Base-by-base conservation (phyloP, 1,284 basidiomycete genomes). In the Heterobasidion parviporum region DNA sequence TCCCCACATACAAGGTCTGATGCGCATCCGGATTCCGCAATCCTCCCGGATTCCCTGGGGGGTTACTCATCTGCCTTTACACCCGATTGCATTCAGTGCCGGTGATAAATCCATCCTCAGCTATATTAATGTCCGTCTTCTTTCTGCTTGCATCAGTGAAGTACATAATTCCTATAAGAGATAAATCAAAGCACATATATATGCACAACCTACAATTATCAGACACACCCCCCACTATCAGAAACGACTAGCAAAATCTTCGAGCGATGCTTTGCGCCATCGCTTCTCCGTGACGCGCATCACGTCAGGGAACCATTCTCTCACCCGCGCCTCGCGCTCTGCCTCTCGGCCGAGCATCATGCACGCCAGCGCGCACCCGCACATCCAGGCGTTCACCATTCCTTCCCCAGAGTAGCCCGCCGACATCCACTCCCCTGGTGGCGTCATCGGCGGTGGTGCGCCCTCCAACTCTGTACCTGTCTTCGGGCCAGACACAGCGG, bases 401-500 rank as follows among this genome's bases (percentile, higher is more conserved):
- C 84, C 83, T 60, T 86, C 83, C 1, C 84, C 83, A 9, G 75
- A 74, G 60, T 82, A 86, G 0, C 82, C 84, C 16, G 80, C 83
- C 16, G 75, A 65, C 36, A 79, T 73, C 76, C 76, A 78, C 58
- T 78, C 77, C 12, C 76, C 77, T 2, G 75, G 70, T 0, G 67
- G 54, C 7, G 72, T 61, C 36, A 61, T 61, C 32, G 54, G 8
- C 6, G 58, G 48, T 50, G 12, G 47, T 49, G 47, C 14, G 20
- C n/a, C 14, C 20, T 15, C 20, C n/a, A 15, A 5, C 14, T 14
- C 12, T 14, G 12, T 44, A 6, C 14, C 41, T 44, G 41, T 44
- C 41, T 44, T 16, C 41, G 14, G 41, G 16, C 16, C 41, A 16
- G 41, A 44, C 41, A 16, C 41, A 44, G 41, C n/a, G 14, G 20